These are phyloP conservation scores for Nicotiana undulata DNA, from an alignment of 257 asterid genomes.

Conservation along the genomic window DNA sequence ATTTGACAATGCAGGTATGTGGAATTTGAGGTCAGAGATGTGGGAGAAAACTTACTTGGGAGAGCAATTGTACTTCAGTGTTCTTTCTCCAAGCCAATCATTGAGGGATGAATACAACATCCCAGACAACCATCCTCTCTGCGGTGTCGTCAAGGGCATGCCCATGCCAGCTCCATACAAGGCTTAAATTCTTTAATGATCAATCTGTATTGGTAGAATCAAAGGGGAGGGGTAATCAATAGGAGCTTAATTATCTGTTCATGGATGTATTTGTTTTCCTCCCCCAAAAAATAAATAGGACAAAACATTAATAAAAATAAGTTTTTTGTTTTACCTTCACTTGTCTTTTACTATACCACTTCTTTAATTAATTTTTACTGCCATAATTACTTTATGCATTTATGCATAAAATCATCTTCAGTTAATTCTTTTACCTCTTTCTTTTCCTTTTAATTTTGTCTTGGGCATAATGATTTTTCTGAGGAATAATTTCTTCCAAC, in stretches of 20 bases:
- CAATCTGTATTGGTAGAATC: not conserved
- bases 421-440: not conserved
- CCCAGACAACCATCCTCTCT: constrained; percentile 21
- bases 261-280: not conserved
- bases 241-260: not conserved
- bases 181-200: not conserved
- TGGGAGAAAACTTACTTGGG: constrained; percentile 48
- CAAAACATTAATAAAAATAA: not conserved
- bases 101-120: constrained; percentile 46
- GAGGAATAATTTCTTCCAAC: not conserved
- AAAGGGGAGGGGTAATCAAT: not conserved
- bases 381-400: not conserved
- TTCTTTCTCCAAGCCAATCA: constrained; percentile 29
- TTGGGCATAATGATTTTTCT: not conserved
- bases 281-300: not conserved
- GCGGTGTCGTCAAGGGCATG: constrained; percentile 33
- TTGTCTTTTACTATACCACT: not conserved
- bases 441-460: not conserved
- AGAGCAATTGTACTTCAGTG: constrained; percentile 44
- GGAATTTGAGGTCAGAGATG: constrained; percentile 47
- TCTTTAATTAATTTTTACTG: not conserved
- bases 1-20: constrained; percentile 50
- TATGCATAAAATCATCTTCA: not conserved
- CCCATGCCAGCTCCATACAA: constrained; percentile 33
- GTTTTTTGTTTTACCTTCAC: not conserved